Evolutionary conservation across 768 basidiomycete genomes (phyloP), one percentile per base, ranked within the genome.

Genomic region (Kwoniella dejecticola): DNA sequence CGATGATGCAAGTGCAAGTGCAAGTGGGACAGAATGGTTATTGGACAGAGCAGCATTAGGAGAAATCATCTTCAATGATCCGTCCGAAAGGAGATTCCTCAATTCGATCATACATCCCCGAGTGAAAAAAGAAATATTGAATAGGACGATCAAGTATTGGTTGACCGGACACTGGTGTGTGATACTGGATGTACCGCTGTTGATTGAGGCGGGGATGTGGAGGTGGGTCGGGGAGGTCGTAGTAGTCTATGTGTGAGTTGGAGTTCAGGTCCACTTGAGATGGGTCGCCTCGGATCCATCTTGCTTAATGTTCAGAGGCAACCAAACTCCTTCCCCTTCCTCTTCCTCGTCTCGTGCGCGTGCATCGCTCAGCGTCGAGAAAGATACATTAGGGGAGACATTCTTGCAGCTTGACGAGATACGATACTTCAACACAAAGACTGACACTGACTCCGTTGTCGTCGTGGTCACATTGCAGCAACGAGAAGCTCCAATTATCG

Each of bases 31-130:
- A 15, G 7, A 52, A 21, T 21, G 27, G 15, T 31, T 26, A 17
- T 83, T 99, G 38, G 85, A 99, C 79, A 83, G 96, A 63, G 85
- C 87, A 74, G 87, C 87, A 62, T 84, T 98, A 12, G 94, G 95
- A 3, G 80, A 81, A 19, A 86, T 96, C 63, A 84, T 99, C 44
- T 99, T 98, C 81, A 85, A 83, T 21, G 88, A 94, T 71, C 84
- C 85, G 42, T 77, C 68, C 13, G 86, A 90, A 79, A 82, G 94
- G 54, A 85, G 83, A 71, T 82, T 82, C 74, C 80, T 98, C 60
- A 97, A 97, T 68, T 75, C 80, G 6, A 94, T 98, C 67, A 85
- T 93, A 5, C 96, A 99, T 75, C 95, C 96, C 4, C 88, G 89
- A 0, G 90, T 98, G n/a, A 80, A 87, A 52, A 82, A 84, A 63